Evolutionary conservation across 202 grass and related monocot species (phyloP).

Genomic region (Musa balbisiana): DNA sequence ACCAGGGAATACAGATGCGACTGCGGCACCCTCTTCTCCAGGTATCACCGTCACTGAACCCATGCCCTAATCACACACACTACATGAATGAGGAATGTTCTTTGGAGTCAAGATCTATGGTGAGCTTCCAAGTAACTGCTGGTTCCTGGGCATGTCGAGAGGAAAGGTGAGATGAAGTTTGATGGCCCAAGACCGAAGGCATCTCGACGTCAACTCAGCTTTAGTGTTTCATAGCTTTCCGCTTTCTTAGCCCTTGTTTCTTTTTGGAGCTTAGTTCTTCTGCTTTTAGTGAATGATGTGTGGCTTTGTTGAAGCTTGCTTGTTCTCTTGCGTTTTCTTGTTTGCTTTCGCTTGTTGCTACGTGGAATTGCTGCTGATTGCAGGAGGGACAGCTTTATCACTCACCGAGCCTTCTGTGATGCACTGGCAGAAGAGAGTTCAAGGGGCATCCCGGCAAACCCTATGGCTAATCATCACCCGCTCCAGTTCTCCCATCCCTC

Average conservation of each 20-base stretch:
- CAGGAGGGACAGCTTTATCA: conserved; percentile 20
- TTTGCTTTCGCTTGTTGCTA: not conserved
- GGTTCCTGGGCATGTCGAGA: too few species aligned
- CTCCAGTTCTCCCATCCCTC: not conserved
- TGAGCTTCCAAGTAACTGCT: too few species aligned
- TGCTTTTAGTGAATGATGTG: not conserved
- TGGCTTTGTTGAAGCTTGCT: not conserved
- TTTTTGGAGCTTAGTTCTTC: not conserved
- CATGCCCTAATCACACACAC: too few species aligned
- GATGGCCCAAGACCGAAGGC: too few species aligned
- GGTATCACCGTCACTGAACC: not conserved
- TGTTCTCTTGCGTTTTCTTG: not conserved
- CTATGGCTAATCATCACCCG: not conserved
- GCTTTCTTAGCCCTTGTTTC: not conserved
- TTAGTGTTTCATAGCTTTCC: too few species aligned
- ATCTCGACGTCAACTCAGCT: too few species aligned
- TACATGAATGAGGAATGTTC: too few species aligned
- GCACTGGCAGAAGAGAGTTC: conserved; percentile 10
- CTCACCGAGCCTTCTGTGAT: conserved; percentile 16
- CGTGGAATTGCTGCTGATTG: not conserved
- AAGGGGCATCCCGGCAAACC: conserved; percentile 1
- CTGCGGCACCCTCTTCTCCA: conserved; percentile 17
- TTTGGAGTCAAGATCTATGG: too few species aligned
- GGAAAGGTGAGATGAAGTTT: too few species aligned
- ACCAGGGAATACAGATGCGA: conserved; percentile 10